These are phyloP conservation scores for Tulasnella sp. DNA, from an alignment of 768 basidiomycete species.

Conservation along the genomic window DNA sequence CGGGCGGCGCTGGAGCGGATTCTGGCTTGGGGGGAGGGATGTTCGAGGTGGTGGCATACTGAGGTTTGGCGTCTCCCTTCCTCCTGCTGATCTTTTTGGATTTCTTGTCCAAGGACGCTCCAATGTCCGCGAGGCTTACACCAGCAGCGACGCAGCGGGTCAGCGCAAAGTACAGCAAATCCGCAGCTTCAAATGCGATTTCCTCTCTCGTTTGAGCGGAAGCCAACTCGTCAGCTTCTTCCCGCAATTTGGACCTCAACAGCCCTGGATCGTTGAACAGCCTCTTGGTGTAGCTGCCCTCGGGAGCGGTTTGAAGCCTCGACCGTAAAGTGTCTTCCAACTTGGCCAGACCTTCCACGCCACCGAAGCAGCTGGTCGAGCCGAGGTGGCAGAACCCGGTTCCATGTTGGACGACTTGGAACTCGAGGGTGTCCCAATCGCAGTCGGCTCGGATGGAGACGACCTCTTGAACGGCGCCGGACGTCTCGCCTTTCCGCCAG, in stretches of 20 bases:
- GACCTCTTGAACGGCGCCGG: slow-evolving; percentile 87
- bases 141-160: slow-evolving; percentile 80
- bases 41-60: slow-evolving; percentile 39
- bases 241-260: slow-evolving; percentile 92
- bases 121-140: slow-evolving; percentile 77
- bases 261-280: slow-evolving; percentile 78
- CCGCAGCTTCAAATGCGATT: slow-evolving; percentile 91
- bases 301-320: slow-evolving; percentile 70
- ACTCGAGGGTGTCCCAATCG: slow-evolving; percentile 88
- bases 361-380: slow-evolving; percentile 85
- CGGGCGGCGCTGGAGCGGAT: slow-evolving; percentile 30
- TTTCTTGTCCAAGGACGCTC: slow-evolving; percentile 76
- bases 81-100: slow-evolving; percentile 82
- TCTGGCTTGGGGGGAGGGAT: not conserved
- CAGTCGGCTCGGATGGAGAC: slow-evolving; percentile 82
- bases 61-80: slow-evolving; percentile 87
- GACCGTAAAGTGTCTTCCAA: slow-evolving; percentile 75
- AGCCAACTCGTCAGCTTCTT: slow-evolving; percentile 98
- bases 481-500: slow-evolving; percentile 96
- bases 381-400: slow-evolving; percentile 92
- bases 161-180: slow-evolving; percentile 88
- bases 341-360: slow-evolving; percentile 67
- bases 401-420: slow-evolving; percentile 84
- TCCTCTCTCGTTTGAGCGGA: slow-evolving; percentile 72
- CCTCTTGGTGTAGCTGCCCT: slow-evolving; percentile 86